Base-by-base conservation (phyloP, 352 stramenopile genomes). In the Globisporangium alternatum region DNA sequence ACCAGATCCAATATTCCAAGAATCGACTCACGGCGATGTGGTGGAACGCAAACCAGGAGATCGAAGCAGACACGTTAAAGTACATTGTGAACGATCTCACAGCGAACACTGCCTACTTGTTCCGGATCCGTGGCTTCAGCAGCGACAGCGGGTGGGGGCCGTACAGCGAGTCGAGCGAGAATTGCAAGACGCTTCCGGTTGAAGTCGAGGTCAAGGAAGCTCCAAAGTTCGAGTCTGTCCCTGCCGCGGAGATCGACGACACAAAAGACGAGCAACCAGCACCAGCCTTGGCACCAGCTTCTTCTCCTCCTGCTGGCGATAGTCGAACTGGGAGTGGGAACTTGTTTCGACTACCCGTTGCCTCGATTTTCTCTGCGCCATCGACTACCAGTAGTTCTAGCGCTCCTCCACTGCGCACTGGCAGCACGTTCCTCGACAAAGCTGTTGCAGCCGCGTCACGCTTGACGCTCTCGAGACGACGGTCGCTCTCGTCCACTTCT, bases 1-100 rank as follows among this genome's bases (percentile, higher is more conserved):
- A 94, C 66, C 82, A 93, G 39, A 77, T 96, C 45, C 88, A 96
- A 65, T 95, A 89, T 52, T 72, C 75, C 0, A 93, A 92, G 67
- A 91, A 95, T 54, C 76, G 83, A 4, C 65, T 95, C 25, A 77
- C 86, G 6, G 80, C 84, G 7, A 88, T 93, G 69, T 95, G 88
- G 88, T 86, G 78, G 78, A 93, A 72, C 28, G 70, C 86, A 1
- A 92, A 89, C 53, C 71, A 88, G 17, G 85, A 94, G 22, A 77
- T 96, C 43, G 58, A 55, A 2, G 67, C 64, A 1, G 72, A 90
- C 22, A 91, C 73, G 25, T 70, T 84, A 3, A 82, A 81, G 53
- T 83, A 75, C 37, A 78, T 73, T 1, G 64, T 96, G 13, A 67
- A 67, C 10, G 79, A 90, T 21, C 74, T 95, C 33, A 62, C 74